These are phyloP conservation scores for Debaryomyces sp. DNA, from an alignment of 1,139 yeast species.

Conservation along the genomic window DNA sequence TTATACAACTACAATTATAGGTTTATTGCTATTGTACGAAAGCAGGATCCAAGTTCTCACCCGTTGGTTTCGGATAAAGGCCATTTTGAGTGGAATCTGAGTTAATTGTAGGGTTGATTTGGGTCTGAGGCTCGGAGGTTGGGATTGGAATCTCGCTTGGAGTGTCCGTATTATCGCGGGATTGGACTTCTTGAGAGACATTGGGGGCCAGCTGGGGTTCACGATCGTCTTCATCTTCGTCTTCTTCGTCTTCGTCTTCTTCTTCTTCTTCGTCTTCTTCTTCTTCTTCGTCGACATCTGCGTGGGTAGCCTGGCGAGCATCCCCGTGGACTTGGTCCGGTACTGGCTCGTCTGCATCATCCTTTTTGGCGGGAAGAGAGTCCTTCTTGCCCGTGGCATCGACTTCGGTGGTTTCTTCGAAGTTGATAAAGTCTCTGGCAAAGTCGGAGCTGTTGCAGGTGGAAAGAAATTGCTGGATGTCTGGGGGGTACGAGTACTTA, in stretches of 20 bases:
- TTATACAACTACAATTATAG: conserved; percentile 2
- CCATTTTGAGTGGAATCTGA: conserved; percentile 15
- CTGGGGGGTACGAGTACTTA: conserved; percentile 21
- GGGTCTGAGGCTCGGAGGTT: background rate
- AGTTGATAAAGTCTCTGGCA: conserved; percentile 34
- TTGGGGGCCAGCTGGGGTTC: background rate
- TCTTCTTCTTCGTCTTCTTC: conserved; percentile 19
- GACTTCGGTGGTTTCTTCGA: conserved; percentile 19
- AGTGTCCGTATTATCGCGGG: background rate
- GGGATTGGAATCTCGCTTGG: background rate
- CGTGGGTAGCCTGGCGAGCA: conserved; percentile 3
- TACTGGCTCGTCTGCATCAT: background rate
- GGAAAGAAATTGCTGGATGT: conserved; percentile 23
- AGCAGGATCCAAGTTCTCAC: conserved; percentile 18
- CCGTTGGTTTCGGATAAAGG: background rate
- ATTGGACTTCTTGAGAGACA: background rate
- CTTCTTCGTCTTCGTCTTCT: conserved; percentile 19
- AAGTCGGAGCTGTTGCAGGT: conserved; percentile 32
- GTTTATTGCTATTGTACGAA: conserved; percentile 12
- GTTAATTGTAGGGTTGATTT: background rate
- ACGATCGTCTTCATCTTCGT: conserved; percentile 22
- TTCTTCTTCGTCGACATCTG: conserved; percentile 14
- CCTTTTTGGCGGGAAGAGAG: background rate
- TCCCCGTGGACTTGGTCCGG: background rate
- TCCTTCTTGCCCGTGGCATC: conserved; percentile 1